Conservation (phyloP, 371 early-diverging fungal species). For the Rhizopus delemar region DNA sequence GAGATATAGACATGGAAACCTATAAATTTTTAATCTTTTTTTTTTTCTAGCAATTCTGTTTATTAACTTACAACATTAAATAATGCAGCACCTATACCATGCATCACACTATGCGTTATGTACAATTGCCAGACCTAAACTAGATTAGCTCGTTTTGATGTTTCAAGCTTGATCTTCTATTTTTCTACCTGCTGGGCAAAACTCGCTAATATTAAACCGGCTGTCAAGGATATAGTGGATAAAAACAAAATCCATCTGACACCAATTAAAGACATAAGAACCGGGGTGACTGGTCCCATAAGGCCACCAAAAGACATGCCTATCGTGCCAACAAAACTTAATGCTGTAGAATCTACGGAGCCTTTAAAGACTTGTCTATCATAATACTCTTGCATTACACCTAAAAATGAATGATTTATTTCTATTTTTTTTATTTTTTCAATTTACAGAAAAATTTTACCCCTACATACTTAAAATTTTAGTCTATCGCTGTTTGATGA, state of each 20-base stretch:
- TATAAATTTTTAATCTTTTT: not conserved
- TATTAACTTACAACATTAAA: conserved; percentile 18
- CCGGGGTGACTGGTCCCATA: conserved; percentile 33
- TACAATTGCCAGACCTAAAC: conserved; percentile 38
- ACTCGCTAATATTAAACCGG: conserved; percentile 33
- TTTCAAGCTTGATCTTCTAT: not conserved
- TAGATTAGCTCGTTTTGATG: not conserved
- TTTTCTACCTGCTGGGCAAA: conserved; percentile 23
- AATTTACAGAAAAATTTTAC: conserved; percentile 4
- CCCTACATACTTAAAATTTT: conserved; percentile 15
- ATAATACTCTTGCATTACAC: conserved; percentile 39
- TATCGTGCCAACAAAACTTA: conserved; percentile 36
- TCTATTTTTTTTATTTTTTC: not conserved
- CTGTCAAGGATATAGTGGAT: conserved; percentile 25
- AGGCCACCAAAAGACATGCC: conserved; percentile 34
- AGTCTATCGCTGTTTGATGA: not conserved
- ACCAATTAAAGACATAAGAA: conserved; percentile 28
- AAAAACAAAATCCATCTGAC: conserved; percentile 26
- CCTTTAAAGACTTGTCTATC: conserved; percentile 32
- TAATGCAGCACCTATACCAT: conserved; percentile 51
- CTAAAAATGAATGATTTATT: conserved; percentile 6
- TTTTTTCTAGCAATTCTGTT: not conserved
- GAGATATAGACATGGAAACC: conserved; percentile 55
- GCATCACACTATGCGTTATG: conserved; percentile 36
- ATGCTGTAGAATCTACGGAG: conserved; percentile 21